Evolutionary conservation across 805 yeast genomes (phyloP).

Genomic region (Pichia exigua): DNA sequence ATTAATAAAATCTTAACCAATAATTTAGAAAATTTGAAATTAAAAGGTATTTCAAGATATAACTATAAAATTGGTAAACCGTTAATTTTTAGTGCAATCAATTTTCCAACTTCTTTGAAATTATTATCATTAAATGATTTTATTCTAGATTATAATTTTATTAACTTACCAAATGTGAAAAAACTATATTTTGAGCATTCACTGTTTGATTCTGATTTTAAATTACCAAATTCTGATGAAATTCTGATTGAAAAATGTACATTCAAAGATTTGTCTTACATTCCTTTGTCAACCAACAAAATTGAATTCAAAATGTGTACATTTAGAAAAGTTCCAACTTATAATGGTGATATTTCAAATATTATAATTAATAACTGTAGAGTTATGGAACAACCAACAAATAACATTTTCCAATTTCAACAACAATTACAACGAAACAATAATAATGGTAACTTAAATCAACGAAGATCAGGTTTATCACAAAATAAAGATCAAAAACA

Average conservation of each 20-base stretch:
- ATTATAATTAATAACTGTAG: constrained; percentile 23
- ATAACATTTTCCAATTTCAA: constrained; percentile 20
- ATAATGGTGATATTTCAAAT: constrained; percentile 23
- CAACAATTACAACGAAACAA: constrained; percentile 15
- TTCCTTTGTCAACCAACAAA: constrained; percentile 16
- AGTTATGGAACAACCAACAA: constrained; percentile 25
- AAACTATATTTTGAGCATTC: constrained; percentile 25
- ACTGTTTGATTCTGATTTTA: constrained; percentile 25
- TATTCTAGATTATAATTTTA: constrained; percentile 23
- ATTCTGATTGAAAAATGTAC: constrained; percentile 26
- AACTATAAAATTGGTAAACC: constrained; percentile 27
- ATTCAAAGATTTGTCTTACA: constrained; percentile 21
- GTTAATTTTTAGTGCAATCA: constrained; percentile 22
- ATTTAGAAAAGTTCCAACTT: constrained; percentile 23
- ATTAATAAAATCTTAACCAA: constrained; percentile 22
- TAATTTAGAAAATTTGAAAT: constrained; percentile 21
- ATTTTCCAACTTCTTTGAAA: constrained; percentile 22
- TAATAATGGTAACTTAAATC: constrained; percentile 3
- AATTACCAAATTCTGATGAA: constrained; percentile 22
- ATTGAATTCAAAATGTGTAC: constrained; percentile 28
- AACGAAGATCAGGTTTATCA: neutral
- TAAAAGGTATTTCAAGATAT: constrained; percentile 27
- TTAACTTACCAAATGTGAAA: constrained; percentile 19
- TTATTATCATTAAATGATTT: constrained; percentile 24
- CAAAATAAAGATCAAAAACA: constrained; percentile 2